Percentiles rank a stretch among this genome's conserved stretches.
Evolutionary conservation across 2,329 filamentous ascomycete genomes (phyloP).

Genomic region (Colletotrichum musae): DNA sequence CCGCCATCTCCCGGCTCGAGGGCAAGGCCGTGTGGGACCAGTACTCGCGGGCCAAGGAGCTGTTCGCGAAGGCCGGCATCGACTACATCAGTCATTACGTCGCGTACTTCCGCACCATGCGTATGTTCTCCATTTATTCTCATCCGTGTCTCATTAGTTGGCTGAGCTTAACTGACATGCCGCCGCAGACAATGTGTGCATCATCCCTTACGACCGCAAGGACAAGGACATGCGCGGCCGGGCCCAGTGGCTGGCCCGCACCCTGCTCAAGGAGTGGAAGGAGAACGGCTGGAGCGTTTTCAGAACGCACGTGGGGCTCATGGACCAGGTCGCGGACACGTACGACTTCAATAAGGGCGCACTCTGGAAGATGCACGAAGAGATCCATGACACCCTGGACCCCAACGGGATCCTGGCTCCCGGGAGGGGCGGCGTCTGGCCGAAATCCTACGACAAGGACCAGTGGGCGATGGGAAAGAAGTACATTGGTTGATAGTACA

Average conservation of each 20-base stretch:
- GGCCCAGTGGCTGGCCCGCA: slow-evolving; percentile 48
- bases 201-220: slow-evolving; percentile 63
- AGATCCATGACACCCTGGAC: slow-evolving; percentile 60
- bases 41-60: slow-evolving; percentile 25
- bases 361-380: slow-evolving; percentile 60
- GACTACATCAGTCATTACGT: slow-evolving; percentile 36
- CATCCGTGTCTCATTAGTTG: fast-evolving
- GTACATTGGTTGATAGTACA: slow-evolving; percentile 11
- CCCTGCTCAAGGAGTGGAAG: slow-evolving; percentile 58
- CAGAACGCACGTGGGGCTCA: slow-evolving; percentile 60
- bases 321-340: slow-evolving; percentile 61
- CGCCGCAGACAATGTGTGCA: slow-evolving; percentile 61
- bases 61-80: slow-evolving; percentile 30
- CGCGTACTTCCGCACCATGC: slow-evolving; percentile 34
- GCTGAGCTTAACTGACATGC: background rate
- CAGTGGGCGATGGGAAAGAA: slow-evolving; percentile 33
- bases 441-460: slow-evolving; percentile 41
- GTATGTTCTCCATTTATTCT: background rate
- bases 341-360: slow-evolving; percentile 61
- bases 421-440: slow-evolving; percentile 55
- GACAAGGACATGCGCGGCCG: slow-evolving; percentile 54
- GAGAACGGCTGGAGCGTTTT: slow-evolving; percentile 61
- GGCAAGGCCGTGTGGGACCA: slow-evolving; percentile 31
- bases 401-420: slow-evolving; percentile 56
- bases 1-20: slow-evolving; percentile 20